Conservation (phyloP, 139 green algal genomes). For the Chlamydomonas schloesseri region DNA sequence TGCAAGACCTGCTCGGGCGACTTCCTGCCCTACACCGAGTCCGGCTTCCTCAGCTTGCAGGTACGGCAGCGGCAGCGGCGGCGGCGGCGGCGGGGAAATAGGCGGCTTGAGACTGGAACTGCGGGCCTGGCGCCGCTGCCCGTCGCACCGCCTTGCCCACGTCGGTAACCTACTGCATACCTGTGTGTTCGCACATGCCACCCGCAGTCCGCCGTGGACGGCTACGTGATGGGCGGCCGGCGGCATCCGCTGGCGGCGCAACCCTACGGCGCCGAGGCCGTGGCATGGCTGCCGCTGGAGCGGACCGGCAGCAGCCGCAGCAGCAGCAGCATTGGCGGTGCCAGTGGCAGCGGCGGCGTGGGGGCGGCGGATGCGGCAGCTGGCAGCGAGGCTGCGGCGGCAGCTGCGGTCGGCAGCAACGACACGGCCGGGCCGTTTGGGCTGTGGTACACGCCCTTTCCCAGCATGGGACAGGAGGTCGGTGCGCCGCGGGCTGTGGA, state of each 20-base stretch:
- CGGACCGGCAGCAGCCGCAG: background rate
- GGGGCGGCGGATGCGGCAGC: too few relatives aligned
- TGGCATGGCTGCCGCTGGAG: conserved; percentile 16
- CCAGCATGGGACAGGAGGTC: conserved; percentile 24
- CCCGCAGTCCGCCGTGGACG: background rate
- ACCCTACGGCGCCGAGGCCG: background rate
- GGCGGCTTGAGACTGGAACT: too few relatives aligned
- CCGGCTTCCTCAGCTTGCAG: conserved; percentile 35
- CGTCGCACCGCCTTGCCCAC: too few relatives aligned
- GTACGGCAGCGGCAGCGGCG: background rate
- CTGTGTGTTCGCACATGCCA: too few relatives aligned
- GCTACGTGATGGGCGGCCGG: background rate
- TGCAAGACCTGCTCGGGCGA: conserved; percentile 31
- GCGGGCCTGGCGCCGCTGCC: too few relatives aligned
- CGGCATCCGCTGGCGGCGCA: background rate
- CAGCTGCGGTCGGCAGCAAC: background rate
- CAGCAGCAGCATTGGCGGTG: background rate
- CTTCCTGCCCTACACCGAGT: conserved; percentile 34
- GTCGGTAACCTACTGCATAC: too few relatives aligned
- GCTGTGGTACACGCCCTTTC: conserved; percentile 12
- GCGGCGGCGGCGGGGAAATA: too few relatives aligned
- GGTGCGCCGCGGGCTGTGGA: too few relatives aligned
- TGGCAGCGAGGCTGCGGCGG: too few relatives aligned
- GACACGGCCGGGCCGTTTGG: background rate
- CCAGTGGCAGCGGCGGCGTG: background rate